phyloP scores from a whole-genome alignment of 148 eudicot species.

The Heliamphora exappendiculata region DNA sequence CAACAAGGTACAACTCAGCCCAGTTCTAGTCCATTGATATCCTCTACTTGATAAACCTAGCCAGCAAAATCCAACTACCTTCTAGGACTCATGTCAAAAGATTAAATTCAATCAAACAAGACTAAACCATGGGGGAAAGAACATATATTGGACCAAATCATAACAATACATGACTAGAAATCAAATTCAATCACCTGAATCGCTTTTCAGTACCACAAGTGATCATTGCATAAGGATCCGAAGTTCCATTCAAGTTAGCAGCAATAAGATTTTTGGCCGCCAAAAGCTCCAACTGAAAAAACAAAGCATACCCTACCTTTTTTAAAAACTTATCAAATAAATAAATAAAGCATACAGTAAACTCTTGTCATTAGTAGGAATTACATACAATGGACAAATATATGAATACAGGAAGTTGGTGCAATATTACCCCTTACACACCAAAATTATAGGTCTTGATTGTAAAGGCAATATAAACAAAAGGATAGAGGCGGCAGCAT shows the following conservation, averaged over 20 bases:
- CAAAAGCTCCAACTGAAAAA: conserved; percentile 63
- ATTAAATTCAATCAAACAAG: neutral
- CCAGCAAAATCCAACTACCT: neutral
- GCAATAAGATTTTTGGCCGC: conserved; percentile 87
- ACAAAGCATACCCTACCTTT: neutral
- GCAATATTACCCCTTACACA: neutral
- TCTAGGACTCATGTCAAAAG: neutral
- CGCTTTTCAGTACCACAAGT: conserved; percentile 85
- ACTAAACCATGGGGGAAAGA: neutral
- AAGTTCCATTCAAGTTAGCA: conserved; percentile 87
- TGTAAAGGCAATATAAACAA: conserved; percentile 7
- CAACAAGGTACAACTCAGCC: too few relatives aligned
- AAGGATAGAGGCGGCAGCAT: too few relatives aligned
- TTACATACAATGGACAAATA: neutral
- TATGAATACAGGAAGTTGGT: neutral
- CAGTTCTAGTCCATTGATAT: neutral
- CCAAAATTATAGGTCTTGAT: neutral
- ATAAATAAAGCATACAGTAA: too few relatives aligned
- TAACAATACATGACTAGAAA: neutral
- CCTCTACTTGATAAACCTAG: neutral
- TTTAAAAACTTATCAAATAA: neutral
- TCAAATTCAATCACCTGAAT: conserved; percentile 57
- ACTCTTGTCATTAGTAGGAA: neutral
- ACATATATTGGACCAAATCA: neutral
- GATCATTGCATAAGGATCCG: conserved; percentile 92